These are phyloP conservation scores for Tetrapisispora taiwanensis DNA, from an alignment of 805 yeast species.

Conservation along the genomic window DNA sequence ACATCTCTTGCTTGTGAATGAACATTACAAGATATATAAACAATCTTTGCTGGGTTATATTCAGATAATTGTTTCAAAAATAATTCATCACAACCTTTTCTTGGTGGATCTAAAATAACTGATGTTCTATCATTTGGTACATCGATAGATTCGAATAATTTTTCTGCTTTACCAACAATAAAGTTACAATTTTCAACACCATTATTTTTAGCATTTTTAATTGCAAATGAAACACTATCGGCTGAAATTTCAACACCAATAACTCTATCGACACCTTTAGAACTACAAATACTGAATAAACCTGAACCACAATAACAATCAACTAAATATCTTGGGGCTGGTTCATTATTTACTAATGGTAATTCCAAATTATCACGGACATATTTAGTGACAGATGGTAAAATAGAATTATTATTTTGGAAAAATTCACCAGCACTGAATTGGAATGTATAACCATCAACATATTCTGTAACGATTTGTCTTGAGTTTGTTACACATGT, in stretches of 20 bases:
- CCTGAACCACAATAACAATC: slow-evolving; percentile 98
- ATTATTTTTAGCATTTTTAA: slow-evolving; percentile 66
- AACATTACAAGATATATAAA: slow-evolving; percentile 95
- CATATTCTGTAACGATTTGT: slow-evolving; percentile 68
- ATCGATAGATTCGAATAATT: slow-evolving; percentile 68
- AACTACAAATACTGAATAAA: slow-evolving; percentile 78
- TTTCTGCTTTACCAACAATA: slow-evolving; percentile 86
- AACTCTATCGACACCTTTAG: slow-evolving; percentile 69
- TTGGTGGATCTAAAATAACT: slow-evolving; percentile 91
- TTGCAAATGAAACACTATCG: slow-evolving; percentile 83
- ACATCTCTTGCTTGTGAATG: slow-evolving; percentile 95
- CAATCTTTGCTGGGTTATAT: slow-evolving; percentile 75
- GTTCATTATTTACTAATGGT: slow-evolving; percentile 33
- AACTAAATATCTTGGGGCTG: slow-evolving; percentile 53
- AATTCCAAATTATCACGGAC: slow-evolving; percentile 62
- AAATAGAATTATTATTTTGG: slow-evolving; percentile 87
- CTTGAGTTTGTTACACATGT: slow-evolving; percentile 73
- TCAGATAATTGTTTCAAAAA: slow-evolving; percentile 78
- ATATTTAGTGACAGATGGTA: slow-evolving; percentile 73
- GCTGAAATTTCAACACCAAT: slow-evolving; percentile 92
- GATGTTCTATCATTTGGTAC: slow-evolving; percentile 71
- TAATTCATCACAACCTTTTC: slow-evolving; percentile 90
- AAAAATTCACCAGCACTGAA: slow-evolving; percentile 94
- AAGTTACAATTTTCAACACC: slow-evolving; percentile 70
- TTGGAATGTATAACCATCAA: slow-evolving; percentile 67